Evolutionary conservation across 1,284 basidiomycete genomes (phyloP).

Genomic region (Bondarzewia mesenterica): DNA sequence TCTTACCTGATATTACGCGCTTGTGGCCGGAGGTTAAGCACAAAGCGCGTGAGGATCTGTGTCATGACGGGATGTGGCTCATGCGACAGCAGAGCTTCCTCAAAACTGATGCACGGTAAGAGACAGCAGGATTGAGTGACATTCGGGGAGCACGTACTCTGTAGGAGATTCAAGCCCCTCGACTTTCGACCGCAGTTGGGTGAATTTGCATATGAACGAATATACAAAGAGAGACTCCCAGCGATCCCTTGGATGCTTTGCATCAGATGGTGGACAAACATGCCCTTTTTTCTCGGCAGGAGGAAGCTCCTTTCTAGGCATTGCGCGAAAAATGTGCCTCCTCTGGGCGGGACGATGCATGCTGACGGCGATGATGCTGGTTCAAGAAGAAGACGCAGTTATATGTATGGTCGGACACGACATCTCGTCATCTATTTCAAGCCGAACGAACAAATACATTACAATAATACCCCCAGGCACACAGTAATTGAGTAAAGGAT

Average conservation of each 20-base stretch:
- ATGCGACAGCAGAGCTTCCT: slow-evolving; percentile 61
- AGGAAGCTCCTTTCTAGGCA: slow-evolving; percentile 18
- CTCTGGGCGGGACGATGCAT: slow-evolving; percentile 23
- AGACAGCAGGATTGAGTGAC: slow-evolving; percentile 12
- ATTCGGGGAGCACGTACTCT: slow-evolving; percentile 49
- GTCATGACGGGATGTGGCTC: slow-evolving; percentile 65
- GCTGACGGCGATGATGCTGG: slow-evolving; percentile 14
- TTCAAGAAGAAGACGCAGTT: slow-evolving; percentile 12
- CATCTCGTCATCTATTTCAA: slow-evolving; percentile 16
- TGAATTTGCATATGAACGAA: slow-evolving; percentile 75
- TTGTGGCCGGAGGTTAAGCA: slow-evolving; percentile 70
- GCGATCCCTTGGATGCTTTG: slow-evolving; percentile 64
- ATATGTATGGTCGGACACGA: slow-evolving; percentile 10
- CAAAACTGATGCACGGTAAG: slow-evolving; percentile 41
- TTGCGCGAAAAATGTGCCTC: slow-evolving; percentile 11
- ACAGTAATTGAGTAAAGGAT: not conserved
- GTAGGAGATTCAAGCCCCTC: slow-evolving; percentile 70
- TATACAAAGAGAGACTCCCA: slow-evolving; percentile 84
- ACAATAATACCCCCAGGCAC: slow-evolving; percentile 17
- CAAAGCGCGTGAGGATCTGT: slow-evolving; percentile 62
- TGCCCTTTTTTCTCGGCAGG: slow-evolving; percentile 49
- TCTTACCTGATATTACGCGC: slow-evolving; percentile 79
- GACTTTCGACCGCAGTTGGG: slow-evolving; percentile 59
- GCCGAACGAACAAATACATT: slow-evolving; percentile 26
- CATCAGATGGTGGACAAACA: slow-evolving; percentile 65